Percentiles rank a stretch among this genome's conserved stretches.
These are phyloP conservation scores for Spergularia bocconei DNA, from an alignment of 148 eudicot species.

Conservation along the genomic window DNA sequence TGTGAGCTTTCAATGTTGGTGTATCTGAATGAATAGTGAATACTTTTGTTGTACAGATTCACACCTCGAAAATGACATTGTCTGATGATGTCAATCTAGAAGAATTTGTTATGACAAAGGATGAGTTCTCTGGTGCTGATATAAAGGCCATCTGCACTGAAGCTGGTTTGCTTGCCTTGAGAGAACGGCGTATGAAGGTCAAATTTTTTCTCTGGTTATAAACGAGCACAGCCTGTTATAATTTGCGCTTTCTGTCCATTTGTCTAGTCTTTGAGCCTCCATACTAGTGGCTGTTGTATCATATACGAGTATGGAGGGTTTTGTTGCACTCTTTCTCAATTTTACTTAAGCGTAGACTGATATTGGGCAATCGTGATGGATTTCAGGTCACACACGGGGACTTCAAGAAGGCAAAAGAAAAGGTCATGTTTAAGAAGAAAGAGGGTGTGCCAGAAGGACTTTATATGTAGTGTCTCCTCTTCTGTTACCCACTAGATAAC, in stretches of 20 bases:
- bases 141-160: conserved; percentile 98
- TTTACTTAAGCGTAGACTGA: not conserved
- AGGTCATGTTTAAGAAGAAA: conserved; percentile 72
- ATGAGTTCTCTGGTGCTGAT: conserved; percentile 98
- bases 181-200: conserved; percentile 99
- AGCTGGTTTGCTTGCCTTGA: conserved; percentile 91
- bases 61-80: conserved; percentile 92
- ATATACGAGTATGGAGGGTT: too few species aligned
- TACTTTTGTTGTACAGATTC: conserved; percentile 49
- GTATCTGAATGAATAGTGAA: not conserved
- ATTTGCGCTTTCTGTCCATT: not conserved
- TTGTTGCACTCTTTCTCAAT: not conserved
- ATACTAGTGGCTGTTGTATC: too few species aligned
- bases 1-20: too few species aligned
- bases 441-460: conserved; percentile 74
- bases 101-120: conserved; percentile 99
- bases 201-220: conserved; percentile 4
- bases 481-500: not conserved
- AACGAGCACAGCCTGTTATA: not conserved
- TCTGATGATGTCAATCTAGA: conserved; percentile 96
- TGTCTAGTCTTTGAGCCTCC: not conserved
- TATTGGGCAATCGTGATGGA: conserved; percentile 1
- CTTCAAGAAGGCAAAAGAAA: conserved; percentile 68
- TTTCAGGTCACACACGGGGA: conserved; percentile 52
- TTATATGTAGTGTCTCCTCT: conserved; percentile 40